Evolutionary conservation across 768 basidiomycete genomes (phyloP), one percentile per base, ranked within the genome.

Genomic region (Mycena maculata): DNA sequence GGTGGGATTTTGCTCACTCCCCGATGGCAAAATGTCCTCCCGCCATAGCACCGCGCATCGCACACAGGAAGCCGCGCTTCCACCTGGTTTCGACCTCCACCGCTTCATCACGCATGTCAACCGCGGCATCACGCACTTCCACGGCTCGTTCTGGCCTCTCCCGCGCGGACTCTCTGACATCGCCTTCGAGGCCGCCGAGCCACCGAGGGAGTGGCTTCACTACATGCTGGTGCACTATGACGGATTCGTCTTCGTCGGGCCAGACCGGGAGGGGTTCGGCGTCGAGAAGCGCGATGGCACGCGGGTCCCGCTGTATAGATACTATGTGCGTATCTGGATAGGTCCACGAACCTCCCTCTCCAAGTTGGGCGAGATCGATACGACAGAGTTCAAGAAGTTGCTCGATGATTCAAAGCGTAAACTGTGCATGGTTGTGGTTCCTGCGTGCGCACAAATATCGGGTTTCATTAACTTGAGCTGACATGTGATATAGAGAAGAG

Each of bases 41-140:
- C 23, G 12, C 4, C 13, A 47, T 25, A 13, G 12, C 42, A 56
- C 16, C 4, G 20, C 4, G 25, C 27, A 23, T 25, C 25, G 18
- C n/a, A 42, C 20, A 57, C n/a, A n/a, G n/a, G n/a, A n/a, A n/a
- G n/a, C 25, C n/a, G 16, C 42, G 13, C 56, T 57, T 31, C 56
- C 56, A 15, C 56, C 56, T 5, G 42, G 42, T 33, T 57, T 57
- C 22, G 56, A 57, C 56, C 56, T 57, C 39, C 42, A 57, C 33
- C 56, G 56, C 56, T 33, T 22, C 11, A 45, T 45, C n/a, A 45
- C 42, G 12, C 56, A 57, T 42, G 9, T 57, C 41, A 57, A 57
- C 56, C 41, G 56, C 25, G 42, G 30, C 15, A 57, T 57, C 18
- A 57, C 56, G 0, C 56, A 57, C 22, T 57, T 57, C 56, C 56